Evolutionary conservation across 495 filamentous ascomycete genomes (phyloP).

Genomic region (Talaromyces proteolyticus): DNA sequence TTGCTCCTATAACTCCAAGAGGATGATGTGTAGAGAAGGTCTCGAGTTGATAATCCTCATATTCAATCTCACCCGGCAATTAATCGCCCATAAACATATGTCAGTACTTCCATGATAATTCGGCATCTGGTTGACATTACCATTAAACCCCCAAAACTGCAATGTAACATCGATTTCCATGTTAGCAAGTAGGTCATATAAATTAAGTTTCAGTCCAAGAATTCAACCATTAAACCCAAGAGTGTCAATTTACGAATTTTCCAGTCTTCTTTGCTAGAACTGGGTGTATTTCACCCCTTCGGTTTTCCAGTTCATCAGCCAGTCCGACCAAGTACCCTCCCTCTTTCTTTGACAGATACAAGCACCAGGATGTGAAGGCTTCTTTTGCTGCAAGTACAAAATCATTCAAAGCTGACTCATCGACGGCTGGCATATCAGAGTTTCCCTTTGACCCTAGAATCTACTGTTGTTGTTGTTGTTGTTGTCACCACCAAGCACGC

Average conservation of each 20-base stretch:
- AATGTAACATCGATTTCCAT: constrained; percentile 1
- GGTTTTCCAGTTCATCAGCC: neutral
- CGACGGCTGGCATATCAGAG: constrained; percentile 49
- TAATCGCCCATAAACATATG: neutral
- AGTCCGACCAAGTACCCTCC: neutral
- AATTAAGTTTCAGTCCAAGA: neutral
- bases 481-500: neutral
- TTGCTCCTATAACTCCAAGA: constrained; percentile 42
- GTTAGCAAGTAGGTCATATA: neutral
- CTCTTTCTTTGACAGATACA: neutral
- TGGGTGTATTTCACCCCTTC: neutral
- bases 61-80: neutral
- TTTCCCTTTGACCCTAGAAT: constrained; percentile 42
- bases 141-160: constrained; percentile 1
- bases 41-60: constrained; percentile 34
- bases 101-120: neutral
- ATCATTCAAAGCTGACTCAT: constrained; percentile 45
- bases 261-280: neutral
- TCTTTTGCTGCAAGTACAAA: constrained; percentile 39
- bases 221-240: neutral
- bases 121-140: no score
- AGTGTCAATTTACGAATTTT: neutral
- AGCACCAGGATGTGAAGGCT: constrained; percentile 45
- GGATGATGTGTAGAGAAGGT: constrained; percentile 41
- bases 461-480: neutral